Evolutionary conservation across 2,329 filamentous ascomycete species (phyloP).

Genomic region (Didymella sp.): DNA sequence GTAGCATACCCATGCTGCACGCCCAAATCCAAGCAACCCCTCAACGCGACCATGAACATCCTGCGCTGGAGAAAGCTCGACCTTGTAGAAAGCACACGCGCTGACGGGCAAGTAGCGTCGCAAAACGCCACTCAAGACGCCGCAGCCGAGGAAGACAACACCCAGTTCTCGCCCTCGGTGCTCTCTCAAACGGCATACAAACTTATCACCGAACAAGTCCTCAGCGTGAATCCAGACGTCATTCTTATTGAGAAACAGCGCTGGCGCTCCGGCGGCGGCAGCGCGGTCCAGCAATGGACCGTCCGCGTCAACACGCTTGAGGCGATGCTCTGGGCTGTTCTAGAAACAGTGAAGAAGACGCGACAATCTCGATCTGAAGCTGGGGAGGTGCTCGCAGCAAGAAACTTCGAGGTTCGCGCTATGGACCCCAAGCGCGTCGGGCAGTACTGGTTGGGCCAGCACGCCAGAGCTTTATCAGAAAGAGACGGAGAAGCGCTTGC

Average conservation of each 20-base stretch:
- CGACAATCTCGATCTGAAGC: not conserved
- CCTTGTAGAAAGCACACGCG: conserved; percentile 20
- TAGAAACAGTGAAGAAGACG: conserved; percentile 26
- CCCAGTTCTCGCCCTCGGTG: conserved; percentile 60
- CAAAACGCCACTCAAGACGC: not conserved
- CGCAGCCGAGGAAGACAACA: conserved; percentile 14
- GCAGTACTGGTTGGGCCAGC: conserved; percentile 44
- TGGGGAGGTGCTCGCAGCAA: not conserved
- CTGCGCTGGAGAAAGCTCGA: conserved; percentile 43
- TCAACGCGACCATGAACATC: conserved; percentile 33
- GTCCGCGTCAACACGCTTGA: conserved; percentile 82
- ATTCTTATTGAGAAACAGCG: conserved; percentile 74
- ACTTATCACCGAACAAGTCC: conserved; percentile 58
- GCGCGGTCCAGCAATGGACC: conserved; percentile 80
- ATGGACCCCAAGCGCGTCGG: conserved; percentile 50
- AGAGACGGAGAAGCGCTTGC: conserved; percentile 18
- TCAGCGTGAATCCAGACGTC: conserved; percentile 66
- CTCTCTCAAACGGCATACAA: conserved; percentile 64
- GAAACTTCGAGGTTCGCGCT: conserved; percentile 29
- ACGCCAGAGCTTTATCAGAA: conserved; percentile 16
- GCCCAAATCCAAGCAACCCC: not conserved
- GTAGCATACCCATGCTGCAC: conserved; percentile 28
- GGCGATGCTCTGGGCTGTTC: conserved; percentile 76
- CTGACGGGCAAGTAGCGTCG: not conserved
- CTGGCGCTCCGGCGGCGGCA: conserved; percentile 68